These are phyloP conservation scores for Fomes fomentarius DNA, from an alignment of 1,284 basidiomycete genomes.

Conservation along the genomic window DNA sequence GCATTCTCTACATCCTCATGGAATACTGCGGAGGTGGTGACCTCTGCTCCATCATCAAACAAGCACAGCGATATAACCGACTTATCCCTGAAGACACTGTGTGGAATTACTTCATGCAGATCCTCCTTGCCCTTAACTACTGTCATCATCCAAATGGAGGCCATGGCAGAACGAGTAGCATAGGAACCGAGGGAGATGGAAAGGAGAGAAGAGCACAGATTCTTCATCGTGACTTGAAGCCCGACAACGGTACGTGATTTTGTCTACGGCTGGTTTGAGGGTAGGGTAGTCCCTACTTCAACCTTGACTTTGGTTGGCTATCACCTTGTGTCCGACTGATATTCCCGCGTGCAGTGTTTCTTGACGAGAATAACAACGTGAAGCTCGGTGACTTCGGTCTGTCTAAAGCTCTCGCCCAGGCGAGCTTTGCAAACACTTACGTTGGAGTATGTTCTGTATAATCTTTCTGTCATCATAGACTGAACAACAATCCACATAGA, in stretches of 20 bases:
- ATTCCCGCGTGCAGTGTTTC: constrained; percentile 70
- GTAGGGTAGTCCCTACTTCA: too few relatives aligned
- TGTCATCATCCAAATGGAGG: constrained; percentile 80
- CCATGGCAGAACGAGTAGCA: constrained; percentile 48
- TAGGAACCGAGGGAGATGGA: constrained; percentile 45
- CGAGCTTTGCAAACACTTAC: constrained; percentile 93
- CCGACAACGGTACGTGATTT: constrained; percentile 84
- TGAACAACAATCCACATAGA: constrained; percentile 49
- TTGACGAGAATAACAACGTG: constrained; percentile 77
- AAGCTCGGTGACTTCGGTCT: constrained; percentile 98
- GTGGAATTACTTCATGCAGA: constrained; percentile 95
- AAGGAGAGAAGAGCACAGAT: constrained; percentile 73
- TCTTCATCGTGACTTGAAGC: constrained; percentile 93
- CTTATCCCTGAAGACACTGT: constrained; percentile 89
- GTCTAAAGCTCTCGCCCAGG: constrained; percentile 87
- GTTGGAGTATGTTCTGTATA: constrained; percentile 76
- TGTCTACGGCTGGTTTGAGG: background rate
- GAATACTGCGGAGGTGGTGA: constrained; percentile 97
- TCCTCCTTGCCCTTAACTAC: constrained; percentile 87
- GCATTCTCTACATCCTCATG: constrained; percentile 95
- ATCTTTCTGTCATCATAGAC: background rate
- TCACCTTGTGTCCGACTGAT: too few relatives aligned
- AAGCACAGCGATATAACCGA: constrained; percentile 66
- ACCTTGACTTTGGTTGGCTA: too few relatives aligned
- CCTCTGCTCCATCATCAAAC: constrained; percentile 84